Conservation (phyloP, 176 grass and related monocot genomes). For the Oryza officinalis region DNA sequence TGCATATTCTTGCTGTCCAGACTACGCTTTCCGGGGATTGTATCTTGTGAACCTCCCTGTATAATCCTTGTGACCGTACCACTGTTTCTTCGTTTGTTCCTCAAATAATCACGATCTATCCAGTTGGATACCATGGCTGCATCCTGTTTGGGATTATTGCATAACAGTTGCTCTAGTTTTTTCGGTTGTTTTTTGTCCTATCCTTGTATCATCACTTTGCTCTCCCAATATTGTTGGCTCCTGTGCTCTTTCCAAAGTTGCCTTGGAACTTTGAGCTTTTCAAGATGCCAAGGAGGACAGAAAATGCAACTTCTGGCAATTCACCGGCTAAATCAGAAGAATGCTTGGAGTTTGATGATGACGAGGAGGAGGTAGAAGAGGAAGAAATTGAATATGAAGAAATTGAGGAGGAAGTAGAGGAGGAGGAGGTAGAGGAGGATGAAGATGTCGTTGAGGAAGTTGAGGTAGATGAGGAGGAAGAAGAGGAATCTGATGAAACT, state of each 20-base stretch:
- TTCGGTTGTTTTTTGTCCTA: slow-evolving; percentile 62
- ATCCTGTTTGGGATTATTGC: slow-evolving; percentile 46
- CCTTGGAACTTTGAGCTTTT: slow-evolving; percentile 59
- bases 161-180: slow-evolving; percentile 43
- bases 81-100: slow-evolving; percentile 29
- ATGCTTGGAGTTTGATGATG: slow-evolving; percentile 47
- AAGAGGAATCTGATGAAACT: slow-evolving; percentile 51
- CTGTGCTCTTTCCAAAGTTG: slow-evolving; percentile 67
- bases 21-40: slow-evolving; percentile 7
- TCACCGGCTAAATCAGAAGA: slow-evolving; percentile 40
- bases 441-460: slow-evolving; percentile 35
- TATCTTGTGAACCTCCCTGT: slow-evolving; percentile 36
- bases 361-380: slow-evolving; percentile 63
- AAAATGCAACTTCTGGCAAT: slow-evolving; percentile 40
- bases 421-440: slow-evolving; percentile 40
- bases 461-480: slow-evolving; percentile 29
- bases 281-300: slow-evolving; percentile 72
- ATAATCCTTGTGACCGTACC: background rate
- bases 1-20: slow-evolving; percentile 25
- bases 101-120: slow-evolving; percentile 30
- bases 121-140: slow-evolving; percentile 51
- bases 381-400: slow-evolving; percentile 71
- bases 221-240: slow-evolving; percentile 52
- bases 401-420: slow-evolving; percentile 62
- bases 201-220: slow-evolving; percentile 55